Evolutionary conservation across 495 filamentous ascomycete genomes (phyloP), one percentile per base, ranked within the genome.

Genomic region (Penicillium simplicissimum): DNA sequence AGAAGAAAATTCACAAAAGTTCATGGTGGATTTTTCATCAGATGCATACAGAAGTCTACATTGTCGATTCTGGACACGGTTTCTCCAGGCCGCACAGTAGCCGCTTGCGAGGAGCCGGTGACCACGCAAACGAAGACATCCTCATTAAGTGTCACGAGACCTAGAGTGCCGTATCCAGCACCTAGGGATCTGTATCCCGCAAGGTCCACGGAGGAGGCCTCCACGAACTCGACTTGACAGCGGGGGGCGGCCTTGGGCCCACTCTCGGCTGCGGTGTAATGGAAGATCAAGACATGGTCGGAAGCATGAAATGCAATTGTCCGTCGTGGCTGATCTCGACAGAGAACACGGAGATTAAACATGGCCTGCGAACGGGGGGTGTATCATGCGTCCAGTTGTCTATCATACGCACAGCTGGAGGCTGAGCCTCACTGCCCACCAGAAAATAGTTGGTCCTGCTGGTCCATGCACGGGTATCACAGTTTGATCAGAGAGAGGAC

Each of bases 51-150:
- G 72, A 98, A 98, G 55, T 94, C 91, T 59, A 98, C 94, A 23
- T 83, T 86, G 62, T 88, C 83, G 55, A 98, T 97, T 72, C 85
- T 89, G 70, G 92, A 88, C 21, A 98, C 88, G 8, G 86, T 90
- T 79, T 98, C 95, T 13, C 89, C 91, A 0, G 94, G 92, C 52
- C 92, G 82, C 38, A 97, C 84, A 19, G 84, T 89, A 36, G 95
- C 96, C 19, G 93, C 93, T 49, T 86, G 85, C 8, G 82, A 82
- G 38, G 91, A 88, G 42, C 84, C 81, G 40, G 87, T 96, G 31
- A 98, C 87, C n/a, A 97, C 88, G 64, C 92, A 95, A 19, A 98
- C 81, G 68, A 98, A 98, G 15, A 96, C 86, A 82, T 97, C 94
- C 31, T 86, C 81, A 49, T 85, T 84, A 51, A 97, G 81, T 2